Evolutionary conservation across 2,329 filamentous ascomycete genomes (phyloP).

Genomic region (Claviceps monticola): DNA sequence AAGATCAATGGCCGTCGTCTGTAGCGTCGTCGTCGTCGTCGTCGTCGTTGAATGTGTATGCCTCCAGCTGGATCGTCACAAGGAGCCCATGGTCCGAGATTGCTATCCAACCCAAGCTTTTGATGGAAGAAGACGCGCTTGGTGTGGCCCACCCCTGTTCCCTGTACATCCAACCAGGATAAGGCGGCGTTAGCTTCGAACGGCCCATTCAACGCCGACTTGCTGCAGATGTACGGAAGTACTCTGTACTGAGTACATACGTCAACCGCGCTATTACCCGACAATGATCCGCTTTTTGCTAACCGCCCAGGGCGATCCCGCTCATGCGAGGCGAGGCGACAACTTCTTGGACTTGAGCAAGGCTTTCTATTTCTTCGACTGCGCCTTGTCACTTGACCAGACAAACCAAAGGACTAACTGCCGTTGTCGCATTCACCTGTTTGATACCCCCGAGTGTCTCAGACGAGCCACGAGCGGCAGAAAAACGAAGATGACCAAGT

Average conservation of each 20-base stretch:
- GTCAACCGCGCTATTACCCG: constrained; percentile 1
- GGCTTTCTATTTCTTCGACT: no score
- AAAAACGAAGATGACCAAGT: constrained; percentile 1
- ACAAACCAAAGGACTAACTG: no score
- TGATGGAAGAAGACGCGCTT: constrained; percentile 5
- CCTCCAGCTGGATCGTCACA: not conserved
- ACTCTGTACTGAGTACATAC: not conserved
- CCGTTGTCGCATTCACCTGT: no score
- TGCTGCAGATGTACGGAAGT: not conserved
- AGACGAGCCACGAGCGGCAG: no score
- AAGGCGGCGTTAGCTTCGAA: not conserved
- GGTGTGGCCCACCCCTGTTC: constrained; percentile 3
- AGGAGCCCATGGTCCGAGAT: not conserved
- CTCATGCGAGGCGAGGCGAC: no score
- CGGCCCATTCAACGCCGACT: no score
- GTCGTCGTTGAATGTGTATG: not conserved
- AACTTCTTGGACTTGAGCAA: no score
- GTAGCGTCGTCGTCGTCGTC: not conserved
- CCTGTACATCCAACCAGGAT: not conserved
- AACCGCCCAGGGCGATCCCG: no score
- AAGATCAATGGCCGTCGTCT: not conserved
- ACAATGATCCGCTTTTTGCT: constrained; percentile 1
- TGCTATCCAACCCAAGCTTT: constrained; percentile 3
- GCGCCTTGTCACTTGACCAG: no score
- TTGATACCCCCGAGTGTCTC: no score